Base-by-base conservation (phyloP, 495 filamentous ascomycete genomes). In the Acidomyces sp. region DNA sequence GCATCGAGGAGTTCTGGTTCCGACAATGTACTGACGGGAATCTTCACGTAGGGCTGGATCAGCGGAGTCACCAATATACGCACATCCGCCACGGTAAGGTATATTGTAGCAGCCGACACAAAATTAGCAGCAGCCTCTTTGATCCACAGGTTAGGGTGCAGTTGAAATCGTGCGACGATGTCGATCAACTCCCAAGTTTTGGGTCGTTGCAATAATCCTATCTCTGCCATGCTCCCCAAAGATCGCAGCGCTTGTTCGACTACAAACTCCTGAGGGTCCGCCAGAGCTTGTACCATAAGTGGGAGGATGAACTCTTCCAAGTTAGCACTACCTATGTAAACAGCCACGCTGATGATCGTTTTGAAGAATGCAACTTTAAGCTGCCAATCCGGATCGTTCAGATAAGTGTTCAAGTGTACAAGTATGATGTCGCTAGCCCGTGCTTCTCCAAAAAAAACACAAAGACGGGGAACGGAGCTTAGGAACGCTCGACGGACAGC, bases 341-440 rank as follows among this genome's bases (percentile, higher is more conserved):
- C 75, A 11, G 86, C 83, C 39, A 99, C 90, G 7, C 87, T 87
- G 15, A 95, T 82, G 15, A 96, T 87, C 0, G 87, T 83, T 46
- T 93, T 84, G 48, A 99, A 93, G 55, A 96, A 96, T 15, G 92
- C 85, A 54, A 84, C 93, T 57, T 93, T 93, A 17, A 99, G 64
- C 56, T 84, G 82, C 92, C 92, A 99, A 54, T 96, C 87, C 39
- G 77, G 73, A 52, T 95, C 92, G 50, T 99, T 99, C 6, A 99
- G 68, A 50, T 99, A 99, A 0, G 92, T 99, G 55, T 96, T 99
- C 17, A 99, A 63, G 57, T 99, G 90, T 26, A 85, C 92, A 3
- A 96, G 62, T 26, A 99, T 79, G 12, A 96, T 83, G 53, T 99
- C 92, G 54, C 86, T 96, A 2, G 90, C 78, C 54, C 84, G 81